These are phyloP conservation scores for Arthromyces matolae DNA, from an alignment of 768 basidiomycete genomes.

Conservation along the genomic window DNA sequence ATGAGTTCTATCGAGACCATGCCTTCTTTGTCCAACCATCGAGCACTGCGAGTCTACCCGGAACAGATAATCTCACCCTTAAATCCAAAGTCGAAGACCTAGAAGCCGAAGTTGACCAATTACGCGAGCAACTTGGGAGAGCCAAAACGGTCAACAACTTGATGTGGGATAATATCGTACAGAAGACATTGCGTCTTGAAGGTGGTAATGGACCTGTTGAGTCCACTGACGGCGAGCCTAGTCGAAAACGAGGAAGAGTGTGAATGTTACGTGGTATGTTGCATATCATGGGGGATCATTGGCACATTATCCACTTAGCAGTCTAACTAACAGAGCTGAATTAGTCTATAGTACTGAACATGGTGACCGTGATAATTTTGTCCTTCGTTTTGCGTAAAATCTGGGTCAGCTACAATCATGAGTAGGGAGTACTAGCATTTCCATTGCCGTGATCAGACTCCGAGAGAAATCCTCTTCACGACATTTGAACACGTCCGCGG, in stretches of 20 bases:
- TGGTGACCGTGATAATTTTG: no score
- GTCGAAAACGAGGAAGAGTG: constrained; percentile 29
- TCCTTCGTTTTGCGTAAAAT: no score
- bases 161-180: constrained; percentile 89
- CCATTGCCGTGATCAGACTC: no score
- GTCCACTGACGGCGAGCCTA: constrained; percentile 19
- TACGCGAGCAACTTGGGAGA: constrained; percentile 70
- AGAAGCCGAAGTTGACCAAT: constrained; percentile 62
- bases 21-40: constrained; percentile 57
- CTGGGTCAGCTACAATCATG: no score
- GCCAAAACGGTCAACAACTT: constrained; percentile 91
- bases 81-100: constrained; percentile 63
- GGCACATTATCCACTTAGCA: no score
- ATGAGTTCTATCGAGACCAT: constrained; percentile 64
- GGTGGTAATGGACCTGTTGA: constrained; percentile 20
- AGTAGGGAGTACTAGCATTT: no score
- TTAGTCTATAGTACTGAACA: no score
- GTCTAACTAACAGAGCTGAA: no score
- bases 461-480: no score
- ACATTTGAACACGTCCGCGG: no score
- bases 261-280: no score
- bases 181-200: constrained; percentile 46
- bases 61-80: constrained; percentile 35
- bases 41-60: constrained; percentile 21
- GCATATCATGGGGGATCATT: no score